These are phyloP conservation scores for Salix suchowensis DNA, from an alignment of 345 rosid genomes.

Conservation along the genomic window DNA sequence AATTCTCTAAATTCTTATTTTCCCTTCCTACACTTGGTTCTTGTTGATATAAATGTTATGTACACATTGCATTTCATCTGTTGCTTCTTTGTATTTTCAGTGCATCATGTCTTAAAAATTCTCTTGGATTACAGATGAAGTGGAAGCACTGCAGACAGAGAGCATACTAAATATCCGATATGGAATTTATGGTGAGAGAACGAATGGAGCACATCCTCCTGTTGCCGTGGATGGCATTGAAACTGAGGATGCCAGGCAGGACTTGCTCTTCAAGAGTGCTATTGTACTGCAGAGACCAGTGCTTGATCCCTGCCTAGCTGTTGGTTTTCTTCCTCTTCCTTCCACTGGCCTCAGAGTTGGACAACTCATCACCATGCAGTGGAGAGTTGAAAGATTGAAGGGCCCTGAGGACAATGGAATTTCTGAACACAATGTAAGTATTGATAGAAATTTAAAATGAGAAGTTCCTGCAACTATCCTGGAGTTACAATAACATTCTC, in stretches of 20 bases:
- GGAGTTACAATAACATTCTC: neutral
- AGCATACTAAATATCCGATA: constrained; percentile 78
- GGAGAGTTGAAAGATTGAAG: constrained; percentile 92
- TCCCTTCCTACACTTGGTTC: no score
- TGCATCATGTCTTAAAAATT: neutral
- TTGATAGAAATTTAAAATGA: neutral
- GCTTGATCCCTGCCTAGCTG: constrained; percentile 87
- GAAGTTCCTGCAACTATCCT: neutral
- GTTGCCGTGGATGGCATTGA: constrained; percentile 36
- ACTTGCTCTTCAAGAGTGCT: constrained; percentile 73
- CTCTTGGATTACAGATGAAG: constrained; percentile 41
- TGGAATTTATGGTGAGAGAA: constrained; percentile 69
- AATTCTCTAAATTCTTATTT: no score
- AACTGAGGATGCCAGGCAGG: constrained; percentile 38
- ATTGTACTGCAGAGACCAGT: constrained; percentile 79
- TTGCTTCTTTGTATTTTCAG: neutral
- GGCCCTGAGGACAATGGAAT: constrained; percentile 40
- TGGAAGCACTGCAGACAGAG: constrained; percentile 36
- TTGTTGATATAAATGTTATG: no score
- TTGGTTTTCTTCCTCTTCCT: constrained; percentile 86
- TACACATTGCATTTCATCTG: no score
- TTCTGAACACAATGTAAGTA: constrained; percentile 45
- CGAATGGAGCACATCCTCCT: constrained; percentile 82
- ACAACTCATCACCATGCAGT: constrained; percentile 70
- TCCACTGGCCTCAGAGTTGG: constrained; percentile 83